These are phyloP conservation scores for Chloromonas sp. DNA, from an alignment of 163 green algal species.

Conservation along the genomic window DNA sequence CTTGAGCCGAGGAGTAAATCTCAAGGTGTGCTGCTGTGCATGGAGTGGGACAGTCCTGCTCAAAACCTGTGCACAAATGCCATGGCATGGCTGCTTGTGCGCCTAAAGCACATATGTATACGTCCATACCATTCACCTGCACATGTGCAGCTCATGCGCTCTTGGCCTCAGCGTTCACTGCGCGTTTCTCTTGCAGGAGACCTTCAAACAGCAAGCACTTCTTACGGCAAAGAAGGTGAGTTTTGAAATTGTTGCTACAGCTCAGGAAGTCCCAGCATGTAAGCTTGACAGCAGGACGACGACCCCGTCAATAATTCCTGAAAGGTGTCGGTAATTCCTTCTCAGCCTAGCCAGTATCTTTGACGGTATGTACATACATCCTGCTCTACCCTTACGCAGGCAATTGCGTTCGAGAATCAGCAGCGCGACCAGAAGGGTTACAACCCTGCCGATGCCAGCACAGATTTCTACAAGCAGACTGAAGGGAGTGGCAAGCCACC, in stretches of 20 bases:
- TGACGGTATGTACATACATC: too few relatives aligned
- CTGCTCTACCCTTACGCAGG: neutral
- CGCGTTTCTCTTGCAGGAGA: neutral
- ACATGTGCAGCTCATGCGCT: too few relatives aligned
- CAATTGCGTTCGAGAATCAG: neutral
- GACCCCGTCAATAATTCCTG: neutral
- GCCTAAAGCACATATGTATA: too few relatives aligned
- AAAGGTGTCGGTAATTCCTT: neutral
- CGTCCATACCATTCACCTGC: too few relatives aligned
- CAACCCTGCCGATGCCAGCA: neutral
- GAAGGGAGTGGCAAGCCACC: neutral
- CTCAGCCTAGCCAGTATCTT: too few relatives aligned
- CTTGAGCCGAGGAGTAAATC: neutral
- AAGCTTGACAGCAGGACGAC: neutral
- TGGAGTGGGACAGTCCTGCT: too few relatives aligned
- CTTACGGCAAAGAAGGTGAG: neutral
- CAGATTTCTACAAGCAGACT: neutral
- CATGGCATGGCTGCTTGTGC: too few relatives aligned
- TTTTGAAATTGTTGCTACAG: neutral
- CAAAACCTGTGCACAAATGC: too few relatives aligned
- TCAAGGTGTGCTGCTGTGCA: too few relatives aligned
- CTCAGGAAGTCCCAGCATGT: neutral
- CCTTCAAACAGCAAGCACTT: slow-evolving; percentile 1
- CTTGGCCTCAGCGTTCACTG: too few relatives aligned
- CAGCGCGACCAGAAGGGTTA: neutral